Conservation (phyloP, 495 filamentous ascomycete genomes). For the Neurospora tetraspora region DNA sequence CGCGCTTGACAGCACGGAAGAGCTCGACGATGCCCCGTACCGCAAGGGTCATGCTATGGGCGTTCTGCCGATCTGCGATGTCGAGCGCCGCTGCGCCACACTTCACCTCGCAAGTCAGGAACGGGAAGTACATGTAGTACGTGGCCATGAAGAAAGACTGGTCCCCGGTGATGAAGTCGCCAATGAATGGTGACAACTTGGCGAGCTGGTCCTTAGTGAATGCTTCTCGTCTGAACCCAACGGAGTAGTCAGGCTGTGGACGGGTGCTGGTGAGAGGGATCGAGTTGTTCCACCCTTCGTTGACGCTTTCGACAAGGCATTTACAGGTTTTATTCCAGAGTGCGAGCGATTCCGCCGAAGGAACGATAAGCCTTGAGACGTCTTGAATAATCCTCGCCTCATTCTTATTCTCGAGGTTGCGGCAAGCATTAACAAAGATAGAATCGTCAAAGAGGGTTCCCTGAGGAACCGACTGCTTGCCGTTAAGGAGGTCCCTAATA, state of each 20-base stretch:
- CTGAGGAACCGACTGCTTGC: no score
- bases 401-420: no score
- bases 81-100: conserved; percentile 26
- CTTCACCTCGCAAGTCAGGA: conserved; percentile 11
- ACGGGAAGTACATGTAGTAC: conserved; percentile 23
- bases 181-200: conserved; percentile 29
- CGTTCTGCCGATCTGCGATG: conserved; percentile 11
- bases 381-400: no score
- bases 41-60: conserved; percentile 27
- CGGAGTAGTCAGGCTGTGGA: conserved; percentile 28
- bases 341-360: no score
- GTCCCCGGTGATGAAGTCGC: conserved; percentile 9
- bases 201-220: conserved; percentile 33
- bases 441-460: no score
- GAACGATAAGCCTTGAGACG: no score
- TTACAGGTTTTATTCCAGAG: no score
- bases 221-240: conserved; percentile 30
- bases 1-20: conserved; percentile 9
- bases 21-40: conserved; percentile 29
- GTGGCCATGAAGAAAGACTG: conserved; percentile 17
- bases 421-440: no score
- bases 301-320: no score
- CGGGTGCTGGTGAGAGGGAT: conserved; percentile 22
- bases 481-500: no score
- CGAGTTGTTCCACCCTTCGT: conserved; percentile 23